phyloP scores from a whole-genome alignment of 2,329 filamentous ascomycete genomes.

The Plenodomus tracheiphilus region DNA sequence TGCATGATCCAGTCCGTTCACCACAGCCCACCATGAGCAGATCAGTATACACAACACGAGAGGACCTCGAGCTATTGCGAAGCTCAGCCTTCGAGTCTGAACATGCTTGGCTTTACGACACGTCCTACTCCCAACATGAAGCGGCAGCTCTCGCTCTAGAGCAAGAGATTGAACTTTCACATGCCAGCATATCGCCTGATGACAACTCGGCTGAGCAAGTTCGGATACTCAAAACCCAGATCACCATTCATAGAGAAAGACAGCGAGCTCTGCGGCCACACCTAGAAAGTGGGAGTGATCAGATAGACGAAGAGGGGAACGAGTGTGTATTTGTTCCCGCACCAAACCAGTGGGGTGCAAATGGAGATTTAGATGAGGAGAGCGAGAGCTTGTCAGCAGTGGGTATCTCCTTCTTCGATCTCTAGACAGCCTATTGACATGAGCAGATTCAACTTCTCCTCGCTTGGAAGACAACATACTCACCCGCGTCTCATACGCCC shows the following conservation, averaged over 20 bases:
- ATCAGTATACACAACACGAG: conserved; percentile 26
- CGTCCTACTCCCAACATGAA: conserved; percentile 41
- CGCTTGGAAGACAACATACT: conserved; percentile 42
- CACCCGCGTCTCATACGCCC: conserved; percentile 37
- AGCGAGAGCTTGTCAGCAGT: conserved; percentile 43
- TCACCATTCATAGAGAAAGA: conserved; percentile 41
- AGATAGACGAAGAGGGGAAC: conserved; percentile 41
- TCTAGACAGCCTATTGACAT: conserved; percentile 7
- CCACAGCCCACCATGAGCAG: conserved; percentile 29
- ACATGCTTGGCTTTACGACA: conserved; percentile 44
- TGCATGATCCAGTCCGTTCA: conserved; percentile 4
- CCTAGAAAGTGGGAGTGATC: conserved; percentile 42
- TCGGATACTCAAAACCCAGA: conserved; percentile 40
- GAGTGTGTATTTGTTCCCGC: conserved; percentile 43
- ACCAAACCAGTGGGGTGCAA: conserved; percentile 44
- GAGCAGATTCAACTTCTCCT: conserved; percentile 40
- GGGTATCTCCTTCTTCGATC: conserved; percentile 10
- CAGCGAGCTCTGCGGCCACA: conserved; percentile 41
- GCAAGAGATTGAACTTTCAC: conserved; percentile 36
- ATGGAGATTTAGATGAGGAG: conserved; percentile 43
- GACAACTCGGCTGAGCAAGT: conserved; percentile 42
- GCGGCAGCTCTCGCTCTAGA: conserved; percentile 40
- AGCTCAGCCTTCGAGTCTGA: conserved; percentile 45
- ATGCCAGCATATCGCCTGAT: conserved; percentile 41
- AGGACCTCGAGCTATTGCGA: conserved; percentile 39